Evolutionary conservation across 2,329 filamentous ascomycete genomes (phyloP), one percentile per base, ranked within the genome.

Genomic region (Neopestalotiopsis sp.): DNA sequence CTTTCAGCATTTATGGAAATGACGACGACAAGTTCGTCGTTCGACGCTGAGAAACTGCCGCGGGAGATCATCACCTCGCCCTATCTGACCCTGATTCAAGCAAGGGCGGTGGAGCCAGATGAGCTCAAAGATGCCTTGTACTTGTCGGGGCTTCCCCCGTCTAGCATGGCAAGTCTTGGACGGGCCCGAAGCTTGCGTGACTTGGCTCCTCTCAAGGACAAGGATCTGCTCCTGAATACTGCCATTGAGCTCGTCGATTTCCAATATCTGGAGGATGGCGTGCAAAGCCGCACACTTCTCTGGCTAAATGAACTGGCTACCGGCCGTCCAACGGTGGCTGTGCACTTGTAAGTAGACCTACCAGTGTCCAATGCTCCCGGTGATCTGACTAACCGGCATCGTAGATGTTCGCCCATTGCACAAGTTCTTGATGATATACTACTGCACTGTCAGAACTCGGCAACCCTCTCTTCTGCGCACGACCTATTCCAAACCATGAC

Each of bases 231-330:
- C 17, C 82, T 92, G 5, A 89, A 88, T 70, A 88, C 88, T 3
- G 88, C 88, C 1, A 89, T 92, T 67, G 86, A 88, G 74, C 81
- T 92, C 57, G 86, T 92, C 10, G 90, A 92, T 75, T 92, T 92
- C 74, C 86, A 88, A 68, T 87, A 87, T 68, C 80, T 91, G 7
- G 90, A 92, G 68, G 89, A 92, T 68, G 81, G 82, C 1, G 84
- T 90, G 20, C 90, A 92, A 75, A 85, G 86, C 58, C 84, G 88
- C 14, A 87, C 84, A 17, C 79, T 92, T 3, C 76, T 81, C 17
- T 91, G 90, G 88, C 82, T 92, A 45, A 88, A 87, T 65, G 82
- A 86, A 64, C 78, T 92, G 34, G 89, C 89, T 3, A 74, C 76
- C 10, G 82, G 82, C 24, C 82, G 90, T 28, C 88, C 89, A 2